Evolutionary conservation across 257 asterid genomes (phyloP).

Genomic region (Penstemon barbatus): DNA sequence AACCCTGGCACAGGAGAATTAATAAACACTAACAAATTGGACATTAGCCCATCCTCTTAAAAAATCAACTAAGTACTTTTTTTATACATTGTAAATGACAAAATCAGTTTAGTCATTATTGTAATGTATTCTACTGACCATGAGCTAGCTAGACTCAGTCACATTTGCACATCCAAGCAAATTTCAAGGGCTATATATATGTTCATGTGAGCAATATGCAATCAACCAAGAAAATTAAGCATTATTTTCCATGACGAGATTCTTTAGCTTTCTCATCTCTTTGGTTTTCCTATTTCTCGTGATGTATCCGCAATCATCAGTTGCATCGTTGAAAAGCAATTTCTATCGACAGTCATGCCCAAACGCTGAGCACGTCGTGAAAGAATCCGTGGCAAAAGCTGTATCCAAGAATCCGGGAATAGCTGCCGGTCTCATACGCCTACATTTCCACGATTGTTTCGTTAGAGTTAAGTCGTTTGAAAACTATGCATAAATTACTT

Average conservation of each 20-base stretch:
- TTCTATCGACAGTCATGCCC: neutral
- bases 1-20: neutral
- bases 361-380: neutral
- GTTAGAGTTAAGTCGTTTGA: neutral
- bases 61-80: neutral
- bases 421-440: conserved; percentile 12
- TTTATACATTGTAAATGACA: too few relatives aligned
- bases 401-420: neutral
- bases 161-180: neutral
- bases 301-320: neutral
- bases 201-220: neutral
- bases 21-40: neutral
- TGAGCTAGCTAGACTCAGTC: too few relatives aligned
- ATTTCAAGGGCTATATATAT: neutral
- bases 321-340: neutral
- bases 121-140: too few relatives aligned
- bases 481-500: neutral
- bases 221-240: too few relatives aligned
- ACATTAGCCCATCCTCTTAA: too few relatives aligned
- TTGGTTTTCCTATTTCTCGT: neutral
- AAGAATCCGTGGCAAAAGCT: neutral
- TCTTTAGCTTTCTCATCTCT: neutral
- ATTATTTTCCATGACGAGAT: neutral
- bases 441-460: neutral
- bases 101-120: too few relatives aligned